Evolutionary conservation across 345 rosid genomes (phyloP).

Genomic region (Noccaea bulbosa): DNA sequence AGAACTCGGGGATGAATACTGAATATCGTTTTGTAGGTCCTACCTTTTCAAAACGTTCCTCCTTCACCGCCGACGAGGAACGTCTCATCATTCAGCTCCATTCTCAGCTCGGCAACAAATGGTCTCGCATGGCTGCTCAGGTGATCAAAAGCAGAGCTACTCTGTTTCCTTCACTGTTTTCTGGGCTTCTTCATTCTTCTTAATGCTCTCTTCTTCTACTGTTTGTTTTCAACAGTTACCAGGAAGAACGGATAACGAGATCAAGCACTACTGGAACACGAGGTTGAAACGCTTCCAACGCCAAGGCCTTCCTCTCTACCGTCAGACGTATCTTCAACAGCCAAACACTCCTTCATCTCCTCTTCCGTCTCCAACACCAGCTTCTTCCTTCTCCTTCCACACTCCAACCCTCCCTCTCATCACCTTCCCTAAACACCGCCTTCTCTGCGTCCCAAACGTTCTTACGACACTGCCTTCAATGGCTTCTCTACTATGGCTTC

Average conservation of each 20-base stretch:
- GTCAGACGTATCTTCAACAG: constrained; percentile 33
- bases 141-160: constrained; percentile 7
- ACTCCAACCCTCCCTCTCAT: constrained; percentile 27
- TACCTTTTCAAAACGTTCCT: background rate
- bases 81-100: constrained; percentile 50
- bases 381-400: background rate
- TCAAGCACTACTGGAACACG: constrained; percentile 70
- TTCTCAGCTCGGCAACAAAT: constrained; percentile 51
- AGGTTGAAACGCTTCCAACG: constrained; percentile 60
- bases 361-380: background rate
- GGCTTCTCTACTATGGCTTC: background rate
- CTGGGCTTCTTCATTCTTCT: background rate
- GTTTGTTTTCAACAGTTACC: constrained; percentile 46
- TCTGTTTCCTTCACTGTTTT: background rate
- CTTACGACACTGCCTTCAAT: constrained; percentile 15
- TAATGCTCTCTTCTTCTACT: background rate
- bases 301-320: constrained; percentile 61
- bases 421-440: background rate
- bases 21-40: constrained; percentile 1
- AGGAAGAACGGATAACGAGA: constrained; percentile 68
- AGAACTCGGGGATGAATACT: constrained; percentile 8
- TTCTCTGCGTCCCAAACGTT: constrained; percentile 47
- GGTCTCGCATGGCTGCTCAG: constrained; percentile 64
- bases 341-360: constrained; percentile 26
- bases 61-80: constrained; percentile 50